Evolutionary conservation across 306 rosid genomes (phyloP).

Genomic region (Astragalus glycyphyllos): DNA sequence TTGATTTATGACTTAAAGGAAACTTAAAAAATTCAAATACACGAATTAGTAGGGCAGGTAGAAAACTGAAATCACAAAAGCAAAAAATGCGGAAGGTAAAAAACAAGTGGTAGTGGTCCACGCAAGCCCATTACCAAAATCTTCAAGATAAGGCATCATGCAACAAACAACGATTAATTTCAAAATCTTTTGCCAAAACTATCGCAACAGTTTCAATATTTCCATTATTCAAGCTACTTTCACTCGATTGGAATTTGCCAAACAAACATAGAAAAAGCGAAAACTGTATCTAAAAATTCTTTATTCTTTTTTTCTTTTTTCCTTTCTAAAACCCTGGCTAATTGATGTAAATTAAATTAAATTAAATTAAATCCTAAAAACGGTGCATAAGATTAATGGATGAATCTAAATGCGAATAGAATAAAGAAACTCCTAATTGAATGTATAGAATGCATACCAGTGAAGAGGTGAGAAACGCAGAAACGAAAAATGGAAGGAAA

Average conservation of each 20-base stretch:
- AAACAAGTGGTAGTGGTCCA: conserved; percentile 67
- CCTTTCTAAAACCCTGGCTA: neutral
- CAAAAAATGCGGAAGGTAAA: conserved; percentile 37
- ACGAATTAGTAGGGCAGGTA: conserved; percentile 38
- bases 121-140: conserved; percentile 50
- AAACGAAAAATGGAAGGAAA: conserved; percentile 36
- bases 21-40: conserved; percentile 27
- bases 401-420: conserved; percentile 6
- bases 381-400: neutral
- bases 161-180: conserved; percentile 30
- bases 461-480: conserved; percentile 28
- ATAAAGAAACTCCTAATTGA: neutral
- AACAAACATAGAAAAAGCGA: neutral
- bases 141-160: conserved; percentile 53
- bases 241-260: conserved; percentile 44
- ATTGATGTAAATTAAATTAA: neutral
- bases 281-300: conserved; percentile 3
- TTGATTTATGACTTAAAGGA: conserved; percentile 5
- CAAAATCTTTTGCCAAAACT: conserved; percentile 42
- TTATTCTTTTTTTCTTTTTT: neutral
- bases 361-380: conserved; percentile 17
- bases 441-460: conserved; percentile 44
- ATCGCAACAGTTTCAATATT: conserved; percentile 48
- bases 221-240: neutral
- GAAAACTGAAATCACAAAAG: conserved; percentile 44